Base-by-base conservation (phyloP, 2,329 filamentous ascomycete genomes). In the Pyrenochaeta sp. region DNA sequence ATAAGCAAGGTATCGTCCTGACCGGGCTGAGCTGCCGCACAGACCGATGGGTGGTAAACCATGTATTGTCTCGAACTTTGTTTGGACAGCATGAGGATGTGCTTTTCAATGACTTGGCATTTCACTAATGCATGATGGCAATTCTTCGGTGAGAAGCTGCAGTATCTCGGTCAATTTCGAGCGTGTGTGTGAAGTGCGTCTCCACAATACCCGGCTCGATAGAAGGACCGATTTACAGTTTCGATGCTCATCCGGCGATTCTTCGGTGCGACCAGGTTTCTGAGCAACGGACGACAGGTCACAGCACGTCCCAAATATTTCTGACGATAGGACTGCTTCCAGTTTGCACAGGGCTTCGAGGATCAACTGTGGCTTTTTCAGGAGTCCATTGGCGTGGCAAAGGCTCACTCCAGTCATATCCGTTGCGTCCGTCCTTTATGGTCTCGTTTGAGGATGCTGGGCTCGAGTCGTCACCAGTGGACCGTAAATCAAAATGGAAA, bases 241-340 rank as follows among this genome's bases (percentile, higher is more conserved):
- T n/a, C n/a, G n/a, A n/a, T n/a, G n/a, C n/a, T n/a, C n/a, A n/a
- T n/a, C n/a, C n/a, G n/a, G n/a, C n/a, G n/a, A n/a, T n/a, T n/a
- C n/a, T n/a, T n/a, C n/a, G n/a, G n/a, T n/a, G n/a, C n/a, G n/a
- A n/a, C n/a, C n/a, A n/a, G n/a, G n/a, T n/a, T n/a, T n/a, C n/a
- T n/a, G n/a, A n/a, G n/a, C n/a, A n/a, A n/a, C n/a, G n/a, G n/a
- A n/a, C n/a, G n/a, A n/a, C n/a, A n/a, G n/a, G n/a, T n/a, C 78
- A 91, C 70, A 92, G 75, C 37, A 90, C 77, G 61, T 91, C 88
- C 66, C 89, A 86, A 60, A 93, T 93, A 45, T 86, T 91, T 43
- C 88, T 79, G 37, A 85, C 83, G 48, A 93, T 91, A 3, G 88
- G 87, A 44, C 83, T 84, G 66, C 88, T 86, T 26, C 88, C 88